phyloP scores from a whole-genome alignment of 768 basidiomycete species.

The Lactifluus subvellereus region DNA sequence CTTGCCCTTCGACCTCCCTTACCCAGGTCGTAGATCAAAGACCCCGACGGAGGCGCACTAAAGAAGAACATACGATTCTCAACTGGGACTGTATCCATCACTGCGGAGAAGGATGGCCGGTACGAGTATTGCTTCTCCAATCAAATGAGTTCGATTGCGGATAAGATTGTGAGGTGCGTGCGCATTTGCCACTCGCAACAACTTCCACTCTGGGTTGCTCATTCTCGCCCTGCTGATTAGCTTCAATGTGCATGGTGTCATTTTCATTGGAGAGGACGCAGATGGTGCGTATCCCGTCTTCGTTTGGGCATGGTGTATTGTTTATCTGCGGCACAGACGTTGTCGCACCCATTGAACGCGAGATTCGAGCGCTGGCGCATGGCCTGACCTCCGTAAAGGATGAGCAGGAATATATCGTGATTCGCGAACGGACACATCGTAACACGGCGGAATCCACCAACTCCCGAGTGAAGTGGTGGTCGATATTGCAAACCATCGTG shows the following conservation, averaged over 20 bases:
- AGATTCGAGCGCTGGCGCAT: conserved; percentile 79
- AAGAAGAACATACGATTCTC: conserved; percentile 81
- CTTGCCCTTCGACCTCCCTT: neutral
- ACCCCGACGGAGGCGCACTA: conserved; percentile 62
- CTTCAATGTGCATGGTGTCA: conserved; percentile 97
- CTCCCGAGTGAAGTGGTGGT: conserved; percentile 98
- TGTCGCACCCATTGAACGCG: conserved; percentile 93
- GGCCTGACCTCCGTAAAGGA: conserved; percentile 90
- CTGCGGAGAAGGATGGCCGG: conserved; percentile 80
- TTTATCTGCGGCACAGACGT: conserved; percentile 45
- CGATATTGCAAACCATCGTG: conserved; percentile 81
- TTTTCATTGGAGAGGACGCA: conserved; percentile 71
- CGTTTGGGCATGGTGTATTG: neutral
- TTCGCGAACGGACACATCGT: conserved; percentile 86
- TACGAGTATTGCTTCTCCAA: conserved; percentile 98
- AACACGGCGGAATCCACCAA: conserved; percentile 95
- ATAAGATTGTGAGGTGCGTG: conserved; percentile 87
- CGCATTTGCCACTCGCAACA: conserved; percentile 23
- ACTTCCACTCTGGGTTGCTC: neutral
- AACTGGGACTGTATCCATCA: conserved; percentile 84
- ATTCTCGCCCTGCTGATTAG: conserved; percentile 36
- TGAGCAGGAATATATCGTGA: conserved; percentile 97
- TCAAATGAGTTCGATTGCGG: conserved; percentile 94
- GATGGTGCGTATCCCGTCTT: conserved; percentile 53
- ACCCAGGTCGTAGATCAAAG: conserved; percentile 56